Conservation (phyloP, 2,329 filamentous ascomycete genomes). For the Ophiostoma triangulosporum region DNA sequence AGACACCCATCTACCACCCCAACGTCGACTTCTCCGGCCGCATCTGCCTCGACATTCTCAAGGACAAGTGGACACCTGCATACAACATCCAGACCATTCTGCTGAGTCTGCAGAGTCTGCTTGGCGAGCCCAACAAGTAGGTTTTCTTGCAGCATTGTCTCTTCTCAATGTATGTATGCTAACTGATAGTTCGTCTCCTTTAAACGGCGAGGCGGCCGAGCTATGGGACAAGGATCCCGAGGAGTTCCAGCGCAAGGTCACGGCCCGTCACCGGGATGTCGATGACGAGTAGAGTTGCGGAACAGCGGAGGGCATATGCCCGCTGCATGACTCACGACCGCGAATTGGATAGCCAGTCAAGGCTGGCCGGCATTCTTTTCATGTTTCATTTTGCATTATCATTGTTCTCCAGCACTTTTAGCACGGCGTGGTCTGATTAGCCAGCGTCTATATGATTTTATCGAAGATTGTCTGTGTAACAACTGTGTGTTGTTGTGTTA, state of each 20-base stretch:
- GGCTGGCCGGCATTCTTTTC: too few relatives aligned
- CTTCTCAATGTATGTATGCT: constrained; percentile 3
- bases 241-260: constrained; percentile 72
- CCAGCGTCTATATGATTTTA: too few relatives aligned
- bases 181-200: constrained; percentile 60
- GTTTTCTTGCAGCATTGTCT: not conserved
- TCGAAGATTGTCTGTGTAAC: too few relatives aligned
- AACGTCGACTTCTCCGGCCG: constrained; percentile 96
- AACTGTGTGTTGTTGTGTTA: too few relatives aligned
- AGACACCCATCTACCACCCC: constrained; percentile 97
- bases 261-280: constrained; percentile 47
- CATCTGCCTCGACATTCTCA: constrained; percentile 95
- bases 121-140: constrained; percentile 97
- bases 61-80: constrained; percentile 97
- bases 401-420: too few relatives aligned
- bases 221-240: constrained; percentile 82
- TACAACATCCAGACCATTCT: constrained; percentile 94
- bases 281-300: constrained; percentile 45
- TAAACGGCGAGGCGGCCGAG: constrained; percentile 93
- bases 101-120: constrained; percentile 82
- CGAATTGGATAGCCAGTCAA: too few relatives aligned
- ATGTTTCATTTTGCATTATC: too few relatives aligned
- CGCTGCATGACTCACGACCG: too few relatives aligned
- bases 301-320: too few relatives aligned
- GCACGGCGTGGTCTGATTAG: too few relatives aligned